Evolutionary conservation across 768 basidiomycete species (phyloP), one percentile per base, ranked within the genome.

Genomic region (Trametes cingulata): DNA sequence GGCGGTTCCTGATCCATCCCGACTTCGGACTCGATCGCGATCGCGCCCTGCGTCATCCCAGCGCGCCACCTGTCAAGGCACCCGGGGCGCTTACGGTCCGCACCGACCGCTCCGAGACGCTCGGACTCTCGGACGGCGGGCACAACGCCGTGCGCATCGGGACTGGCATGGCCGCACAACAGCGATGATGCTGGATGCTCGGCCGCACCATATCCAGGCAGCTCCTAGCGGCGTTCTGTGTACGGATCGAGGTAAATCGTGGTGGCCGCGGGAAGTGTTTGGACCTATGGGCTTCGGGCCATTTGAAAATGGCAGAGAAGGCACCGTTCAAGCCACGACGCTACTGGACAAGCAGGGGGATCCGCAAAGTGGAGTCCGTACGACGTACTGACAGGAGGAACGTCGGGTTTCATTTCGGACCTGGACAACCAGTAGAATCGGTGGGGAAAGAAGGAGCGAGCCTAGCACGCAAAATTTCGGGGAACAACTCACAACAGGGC

Each of bases 21-120:
- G 47, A 20, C 56, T 49, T 56, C 55, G 55, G 55, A 42, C 33
- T 29, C 46, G 55, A 56, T 56, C 55, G 55, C 55, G 37, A 56
- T 56, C 55, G 46, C 46, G 24, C 17, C 35, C 13, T 29, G 55
- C 55, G 55, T 48, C 55, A 56, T 56, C 37, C 24, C 10, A 33
- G 17, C 33, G 22, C 42, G 45, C 43, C 36, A 20, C 40, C 39
- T 20, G 41, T 41, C 52, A 35, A 45, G 41, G 29, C 29, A 20
- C 41, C 25, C 2, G 22, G n/a, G 27, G 56, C 56, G 56, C 39
- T 20, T 39, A 17, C 47, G n/a, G 39, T n/a, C 56, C 46, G 56
- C 13, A 20, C 47, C 47, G 56, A 24, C 47, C 47, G 39, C 40
- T 14, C 56, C 56, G 56, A 57, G 6, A 52, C 22, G n/a, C 24